Base-by-base conservation (phyloP, 2,329 filamentous ascomycete species). In the Colletotrichum navitas region DNA sequence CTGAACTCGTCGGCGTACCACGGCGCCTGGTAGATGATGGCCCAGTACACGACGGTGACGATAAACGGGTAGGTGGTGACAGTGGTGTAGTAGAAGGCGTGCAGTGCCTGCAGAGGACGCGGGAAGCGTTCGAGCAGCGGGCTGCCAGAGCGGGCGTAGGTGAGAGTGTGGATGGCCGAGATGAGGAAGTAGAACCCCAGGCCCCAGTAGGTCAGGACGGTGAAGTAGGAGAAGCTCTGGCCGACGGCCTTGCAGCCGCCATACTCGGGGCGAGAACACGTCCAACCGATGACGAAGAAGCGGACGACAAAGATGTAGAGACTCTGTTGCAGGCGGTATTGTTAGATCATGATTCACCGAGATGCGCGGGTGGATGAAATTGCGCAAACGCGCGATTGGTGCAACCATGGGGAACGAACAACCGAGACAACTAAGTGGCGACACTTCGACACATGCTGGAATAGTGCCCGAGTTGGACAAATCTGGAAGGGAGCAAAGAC, bases 141-240 rank as follows among this genome's bases (percentile, higher is more conserved):
- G 3, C 79, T 78, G 55, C 87, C 86, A 36, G 82, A 82, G 52
- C 83, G 81, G 16, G 88, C 87, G 82, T 95, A 96, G 59, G 85
- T 86, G 63, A 89, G 82, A 7, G 92, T 94, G 83, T 97, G 93
- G 24, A 89, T 73, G 24, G 91, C 85, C 1, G 92, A 86, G 77
- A 91, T 83, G 68, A 90, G 85, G 79, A 92, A 91, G 85, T 97
- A 97, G 83, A 95, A 95, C 32, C 88, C 90, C 45, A 95, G 82
- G 2, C 93, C 93, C 93, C 93, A 96, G 85, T 92, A 96, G 12
- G 92, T 93, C 70, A 96, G 84, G 77, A 91, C 85, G 36, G 94
- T 97, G 84, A 97, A 97, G 85, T 90, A 97, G 76, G 91, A 93
- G 84, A 97, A 96, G 56, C 86, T 87, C 56, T 84, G 81, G 63